A percentile compares a stretch with the other conserved stretches of the same genome.
Evolutionary conservation across 768 basidiomycete species (phyloP).

Genomic region (Amanita inopinata): DNA sequence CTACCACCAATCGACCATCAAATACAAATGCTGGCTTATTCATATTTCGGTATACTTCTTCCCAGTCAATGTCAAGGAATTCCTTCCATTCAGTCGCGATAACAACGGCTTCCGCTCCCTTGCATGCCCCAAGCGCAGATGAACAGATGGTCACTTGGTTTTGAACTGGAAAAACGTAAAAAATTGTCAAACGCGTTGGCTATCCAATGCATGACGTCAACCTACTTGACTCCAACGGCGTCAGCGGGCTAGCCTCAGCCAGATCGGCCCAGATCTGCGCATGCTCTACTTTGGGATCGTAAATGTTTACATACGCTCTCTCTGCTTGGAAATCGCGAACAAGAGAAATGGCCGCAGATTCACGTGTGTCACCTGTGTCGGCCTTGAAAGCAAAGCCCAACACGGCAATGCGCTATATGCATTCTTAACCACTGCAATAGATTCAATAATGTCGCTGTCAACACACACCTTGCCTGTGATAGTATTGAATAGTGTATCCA

Average conservation of each 20-base stretch:
- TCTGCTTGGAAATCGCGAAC: constrained; percentile 91
- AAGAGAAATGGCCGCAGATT: constrained; percentile 91
- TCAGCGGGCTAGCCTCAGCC: constrained; percentile 53
- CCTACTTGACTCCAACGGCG: constrained; percentile 60
- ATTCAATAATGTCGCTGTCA: neutral
- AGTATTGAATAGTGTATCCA: constrained; percentile 97
- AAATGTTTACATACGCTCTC: constrained; percentile 77
- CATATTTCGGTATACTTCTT: constrained; percentile 75
- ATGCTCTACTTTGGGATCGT: constrained; percentile 84
- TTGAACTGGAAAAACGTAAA: constrained; percentile 47
- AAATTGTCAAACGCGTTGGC: neutral
- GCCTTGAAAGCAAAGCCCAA: constrained; percentile 99
- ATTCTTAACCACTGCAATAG: constrained; percentile 3
- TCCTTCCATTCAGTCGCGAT: constrained; percentile 98
- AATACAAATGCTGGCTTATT: constrained; percentile 99
- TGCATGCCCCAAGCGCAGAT: constrained; percentile 82
- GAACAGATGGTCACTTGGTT: constrained; percentile 74
- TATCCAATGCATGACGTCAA: constrained; percentile 12
- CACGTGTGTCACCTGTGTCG: constrained; percentile 98
- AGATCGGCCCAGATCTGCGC: constrained; percentile 84
- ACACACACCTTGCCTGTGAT: constrained; percentile 82
- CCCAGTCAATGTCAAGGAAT: constrained; percentile 90
- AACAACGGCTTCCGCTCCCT: constrained; percentile 84
- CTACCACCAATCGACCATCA: constrained; percentile 84
- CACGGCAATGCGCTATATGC: constrained; percentile 73